A percentile compares a stretch with the other conserved stretches of the same genome.
Evolutionary conservation across 1,284 basidiomycete genomes (phyloP).

Genomic region (Irpex rosettiformis): DNA sequence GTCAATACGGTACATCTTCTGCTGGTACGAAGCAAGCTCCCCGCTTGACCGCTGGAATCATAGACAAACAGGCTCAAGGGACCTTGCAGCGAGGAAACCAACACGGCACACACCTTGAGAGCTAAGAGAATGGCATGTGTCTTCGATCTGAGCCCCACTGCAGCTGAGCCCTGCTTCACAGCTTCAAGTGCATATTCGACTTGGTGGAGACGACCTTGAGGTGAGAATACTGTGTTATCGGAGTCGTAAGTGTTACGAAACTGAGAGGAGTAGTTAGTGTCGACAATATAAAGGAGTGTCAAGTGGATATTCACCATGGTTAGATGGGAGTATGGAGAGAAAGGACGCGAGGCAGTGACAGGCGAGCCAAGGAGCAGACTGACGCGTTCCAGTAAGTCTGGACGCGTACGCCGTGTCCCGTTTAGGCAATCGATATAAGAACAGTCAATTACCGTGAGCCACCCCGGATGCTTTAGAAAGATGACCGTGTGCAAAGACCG

Average conservation of each 20-base stretch:
- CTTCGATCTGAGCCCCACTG: conserved; percentile 92
- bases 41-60: conserved; percentile 89
- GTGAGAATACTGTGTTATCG: conserved; percentile 95
- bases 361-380: conserved; percentile 2
- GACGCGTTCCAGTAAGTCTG: conserved; percentile 13
- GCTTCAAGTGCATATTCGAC: conserved; percentile 99
- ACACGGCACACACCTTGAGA: conserved; percentile 63
- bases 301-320: conserved; percentile 9
- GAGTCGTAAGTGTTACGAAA: conserved; percentile 96
- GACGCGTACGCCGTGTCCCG: conserved; percentile 15
- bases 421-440: conserved; percentile 2
- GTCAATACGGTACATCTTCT: conserved; percentile 99
- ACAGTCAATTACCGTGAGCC: background rate
- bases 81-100: background rate
- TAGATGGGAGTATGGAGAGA: conserved; percentile 4
- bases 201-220: conserved; percentile 88
- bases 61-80: background rate
- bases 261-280: conserved; percentile 37
- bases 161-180: conserved; percentile 98
- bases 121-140: conserved; percentile 94
- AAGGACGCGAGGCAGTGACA: conserved; percentile 7
- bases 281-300: background rate
- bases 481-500: background rate
- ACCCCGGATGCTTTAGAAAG: background rate
- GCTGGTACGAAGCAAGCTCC: conserved; percentile 97